These are phyloP conservation scores for Xylaria grammica DNA, from an alignment of 495 filamentous ascomycete genomes.

Conservation along the genomic window DNA sequence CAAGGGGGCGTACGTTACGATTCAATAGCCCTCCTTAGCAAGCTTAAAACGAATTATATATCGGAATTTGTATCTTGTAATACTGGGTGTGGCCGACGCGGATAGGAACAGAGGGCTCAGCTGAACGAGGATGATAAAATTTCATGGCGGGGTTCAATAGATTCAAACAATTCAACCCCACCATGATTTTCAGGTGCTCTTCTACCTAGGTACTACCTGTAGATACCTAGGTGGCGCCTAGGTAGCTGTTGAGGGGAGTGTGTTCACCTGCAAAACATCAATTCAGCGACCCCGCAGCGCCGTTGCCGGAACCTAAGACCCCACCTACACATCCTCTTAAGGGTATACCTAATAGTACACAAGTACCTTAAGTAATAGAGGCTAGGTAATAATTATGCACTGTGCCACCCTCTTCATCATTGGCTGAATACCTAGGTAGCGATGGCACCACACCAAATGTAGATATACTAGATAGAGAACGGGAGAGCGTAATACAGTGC, in stretches of 20 bases:
- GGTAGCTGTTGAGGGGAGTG: constrained; percentile 2
- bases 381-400: too few relatives aligned
- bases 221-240: too few relatives aligned
- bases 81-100: neutral
- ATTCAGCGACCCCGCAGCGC: constrained; percentile 15
- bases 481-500: too few relatives aligned
- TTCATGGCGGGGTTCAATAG: constrained; percentile 21
- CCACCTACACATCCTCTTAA: too few relatives aligned
- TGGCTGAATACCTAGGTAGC: too few relatives aligned
- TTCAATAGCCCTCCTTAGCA: neutral
- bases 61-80: constrained; percentile 1
- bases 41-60: neutral
- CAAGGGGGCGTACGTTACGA: neutral
- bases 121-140: constrained; percentile 15
- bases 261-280: neutral
- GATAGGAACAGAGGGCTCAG: neutral
- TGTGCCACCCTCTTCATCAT: too few relatives aligned
- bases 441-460: too few relatives aligned
- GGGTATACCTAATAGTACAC: too few relatives aligned
- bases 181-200: constrained; percentile 7
- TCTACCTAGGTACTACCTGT: too few relatives aligned
- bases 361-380: too few relatives aligned
- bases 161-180: constrained; percentile 6
- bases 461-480: too few relatives aligned
- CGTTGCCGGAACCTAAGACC: constrained; percentile 18